phyloP scores from a whole-genome alignment of 2,329 filamentous ascomycete species.

The Diaporthe longicolla region DNA sequence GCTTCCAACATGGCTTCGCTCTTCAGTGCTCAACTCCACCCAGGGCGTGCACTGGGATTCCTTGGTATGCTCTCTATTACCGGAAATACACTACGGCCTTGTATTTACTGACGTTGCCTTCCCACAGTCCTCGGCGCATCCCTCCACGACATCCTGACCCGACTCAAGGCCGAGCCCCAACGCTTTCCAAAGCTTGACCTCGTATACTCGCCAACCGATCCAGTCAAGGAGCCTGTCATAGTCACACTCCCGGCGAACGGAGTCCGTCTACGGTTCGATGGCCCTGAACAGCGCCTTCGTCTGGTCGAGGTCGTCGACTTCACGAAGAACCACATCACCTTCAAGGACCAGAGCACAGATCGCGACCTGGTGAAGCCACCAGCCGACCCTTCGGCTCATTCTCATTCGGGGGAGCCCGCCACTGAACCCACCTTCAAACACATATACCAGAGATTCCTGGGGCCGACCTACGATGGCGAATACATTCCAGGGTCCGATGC shows the following conservation, averaged over 20 bases:
- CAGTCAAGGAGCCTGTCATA: conserved; percentile 81
- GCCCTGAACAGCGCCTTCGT: conserved; percentile 89
- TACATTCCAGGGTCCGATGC: conserved; percentile 77
- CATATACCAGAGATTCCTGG: conserved; percentile 93
- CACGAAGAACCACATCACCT: conserved; percentile 84
- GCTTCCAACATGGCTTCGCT: conserved; percentile 54
- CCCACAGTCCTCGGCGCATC: conserved; percentile 85
- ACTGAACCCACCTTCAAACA: conserved; percentile 85
- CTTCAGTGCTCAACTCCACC: conserved; percentile 74
- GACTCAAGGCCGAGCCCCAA: conserved; percentile 88
- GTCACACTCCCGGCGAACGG: conserved; percentile 87
- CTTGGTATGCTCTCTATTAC: conserved; percentile 55
- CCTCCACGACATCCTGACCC: conserved; percentile 88
- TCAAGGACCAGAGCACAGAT: conserved; percentile 76
- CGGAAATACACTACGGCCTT: neutral
- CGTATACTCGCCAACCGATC: conserved; percentile 81
- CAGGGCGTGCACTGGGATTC: conserved; percentile 76
- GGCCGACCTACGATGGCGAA: conserved; percentile 94
- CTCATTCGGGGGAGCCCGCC: conserved; percentile 45
- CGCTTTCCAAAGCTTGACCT: conserved; percentile 87
- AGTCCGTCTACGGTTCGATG: conserved; percentile 91
- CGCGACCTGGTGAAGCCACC: conserved; percentile 81
- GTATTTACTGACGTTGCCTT: conserved; percentile 37
- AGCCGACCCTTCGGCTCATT: conserved; percentile 50
- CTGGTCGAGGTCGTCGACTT: conserved; percentile 95